These are phyloP conservation scores for Naganishia sp. DNA, from an alignment of 1,284 basidiomycete genomes.

Conservation along the genomic window DNA sequence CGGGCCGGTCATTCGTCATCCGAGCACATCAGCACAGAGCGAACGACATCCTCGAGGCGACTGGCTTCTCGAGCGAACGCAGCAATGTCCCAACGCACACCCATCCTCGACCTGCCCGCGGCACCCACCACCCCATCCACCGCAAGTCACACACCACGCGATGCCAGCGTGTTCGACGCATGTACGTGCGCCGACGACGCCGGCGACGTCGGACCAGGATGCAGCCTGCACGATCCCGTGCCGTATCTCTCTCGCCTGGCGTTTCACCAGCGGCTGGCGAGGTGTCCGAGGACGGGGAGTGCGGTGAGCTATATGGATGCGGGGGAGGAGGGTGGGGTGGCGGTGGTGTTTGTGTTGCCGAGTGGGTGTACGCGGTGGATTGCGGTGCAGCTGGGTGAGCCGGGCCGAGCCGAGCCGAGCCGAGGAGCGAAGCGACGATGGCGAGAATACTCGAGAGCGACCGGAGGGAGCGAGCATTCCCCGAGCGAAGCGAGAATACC, in stretches of 20 bases:
- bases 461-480: neutral
- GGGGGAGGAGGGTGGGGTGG: slow-evolving; percentile 46
- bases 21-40: no score
- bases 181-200: slow-evolving; percentile 1
- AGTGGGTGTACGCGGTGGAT: slow-evolving; percentile 50
- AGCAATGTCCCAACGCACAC: neutral
- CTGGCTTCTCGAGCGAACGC: no score
- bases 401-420: no score
- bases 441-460: neutral
- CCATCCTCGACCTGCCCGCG: slow-evolving; percentile 9
- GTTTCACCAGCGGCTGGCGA: slow-evolving; percentile 7
- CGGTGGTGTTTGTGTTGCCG: slow-evolving; percentile 45
- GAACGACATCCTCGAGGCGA: neutral
- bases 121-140: neutral
- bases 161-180: slow-evolving; percentile 4
- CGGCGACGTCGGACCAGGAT: slow-evolving; percentile 1
- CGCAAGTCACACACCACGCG: neutral
- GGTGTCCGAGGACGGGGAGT: slow-evolving; percentile 44
- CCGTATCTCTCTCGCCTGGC: slow-evolving; percentile 17
- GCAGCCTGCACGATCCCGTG: slow-evolving; percentile 8
- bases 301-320: slow-evolving; percentile 47
- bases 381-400: slow-evolving; percentile 48
- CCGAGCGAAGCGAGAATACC: no score
- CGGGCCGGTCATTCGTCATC: no score
- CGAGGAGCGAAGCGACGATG: neutral